Evolutionary conservation across 345 rosid genomes (phyloP).

Genomic region (Populus nigra): DNA sequence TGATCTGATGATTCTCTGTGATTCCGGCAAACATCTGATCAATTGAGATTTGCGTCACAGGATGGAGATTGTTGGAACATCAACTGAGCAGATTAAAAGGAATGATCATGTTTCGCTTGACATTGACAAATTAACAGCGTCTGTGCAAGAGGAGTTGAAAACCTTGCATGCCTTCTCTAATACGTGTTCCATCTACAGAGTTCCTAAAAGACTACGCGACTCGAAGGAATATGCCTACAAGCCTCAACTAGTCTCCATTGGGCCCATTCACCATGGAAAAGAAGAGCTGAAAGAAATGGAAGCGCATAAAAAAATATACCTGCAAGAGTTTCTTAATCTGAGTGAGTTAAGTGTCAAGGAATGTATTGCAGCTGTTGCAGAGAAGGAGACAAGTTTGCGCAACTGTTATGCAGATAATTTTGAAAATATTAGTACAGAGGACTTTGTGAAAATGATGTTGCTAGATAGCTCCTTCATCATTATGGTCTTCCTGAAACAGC

Average conservation of each 20-base stretch:
- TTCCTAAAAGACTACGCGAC: slow-evolving; percentile 15
- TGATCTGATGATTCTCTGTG: no score
- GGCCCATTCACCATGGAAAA: slow-evolving; percentile 18
- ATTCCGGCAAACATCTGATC: no score
- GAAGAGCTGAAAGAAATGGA: slow-evolving; percentile 9
- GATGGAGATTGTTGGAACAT: no score
- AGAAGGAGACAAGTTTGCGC: background rate
- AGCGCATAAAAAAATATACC: slow-evolving; percentile 12
- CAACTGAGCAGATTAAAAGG: no score
- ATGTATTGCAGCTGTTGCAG: background rate
- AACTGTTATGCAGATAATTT: background rate
- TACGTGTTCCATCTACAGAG: slow-evolving; percentile 14
- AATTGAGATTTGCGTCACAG: no score
- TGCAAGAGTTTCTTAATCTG: background rate
- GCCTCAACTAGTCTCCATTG: slow-evolving; percentile 12
- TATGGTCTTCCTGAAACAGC: no score
- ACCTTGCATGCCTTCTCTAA: background rate
- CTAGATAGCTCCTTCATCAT: slow-evolving; percentile 10
- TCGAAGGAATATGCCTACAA: slow-evolving; percentile 4
- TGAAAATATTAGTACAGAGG: background rate
- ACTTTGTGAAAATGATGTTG: slow-evolving; percentile 5
- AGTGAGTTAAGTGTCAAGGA: background rate
- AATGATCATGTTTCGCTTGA: background rate
- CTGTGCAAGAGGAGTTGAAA: background rate
- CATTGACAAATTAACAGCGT: background rate